Conservation (phyloP, 805 yeast genomes). For the Torulaspora indica region DNA sequence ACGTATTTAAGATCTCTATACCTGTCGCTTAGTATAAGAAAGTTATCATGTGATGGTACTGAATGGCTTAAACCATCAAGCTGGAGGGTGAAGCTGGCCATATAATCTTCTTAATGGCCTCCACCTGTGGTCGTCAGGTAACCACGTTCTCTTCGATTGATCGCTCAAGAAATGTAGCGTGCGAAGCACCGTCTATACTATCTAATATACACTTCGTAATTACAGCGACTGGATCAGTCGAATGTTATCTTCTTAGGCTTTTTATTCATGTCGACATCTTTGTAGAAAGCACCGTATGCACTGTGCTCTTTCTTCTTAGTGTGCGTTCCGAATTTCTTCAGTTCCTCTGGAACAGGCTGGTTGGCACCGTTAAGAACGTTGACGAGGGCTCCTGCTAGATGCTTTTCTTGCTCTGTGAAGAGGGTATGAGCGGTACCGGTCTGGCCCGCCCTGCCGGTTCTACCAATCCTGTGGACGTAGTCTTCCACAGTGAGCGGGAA, state of each 20-base stretch:
- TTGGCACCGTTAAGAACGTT: slow-evolving; percentile 90
- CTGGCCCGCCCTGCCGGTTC: slow-evolving; percentile 97
- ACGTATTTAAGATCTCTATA: background rate
- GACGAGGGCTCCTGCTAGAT: slow-evolving; percentile 87
- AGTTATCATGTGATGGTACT: background rate
- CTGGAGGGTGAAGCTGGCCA: background rate
- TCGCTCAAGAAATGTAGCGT: background rate
- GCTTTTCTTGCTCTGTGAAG: slow-evolving; percentile 95
- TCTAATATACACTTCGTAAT: background rate
- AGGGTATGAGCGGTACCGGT: slow-evolving; percentile 92
- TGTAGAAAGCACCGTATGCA: slow-evolving; percentile 97
- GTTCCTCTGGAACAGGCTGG: slow-evolving; percentile 92
- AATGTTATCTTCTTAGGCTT: slow-evolving; percentile 90
- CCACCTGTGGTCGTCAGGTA: too few species aligned
- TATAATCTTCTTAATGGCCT: background rate
- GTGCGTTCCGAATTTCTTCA: slow-evolving; percentile 93
- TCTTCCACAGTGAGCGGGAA: slow-evolving; percentile 96
- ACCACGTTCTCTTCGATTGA: background rate
- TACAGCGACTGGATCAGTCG: slow-evolving; percentile 35
- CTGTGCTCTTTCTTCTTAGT: slow-evolving; percentile 96
- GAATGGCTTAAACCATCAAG: background rate
- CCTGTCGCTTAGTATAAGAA: background rate
- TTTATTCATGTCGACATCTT: slow-evolving; percentile 80
- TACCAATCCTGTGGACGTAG: slow-evolving; percentile 94
- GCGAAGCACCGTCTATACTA: slow-evolving; percentile 2